Base-by-base conservation (phyloP, 2,329 filamentous ascomycete genomes). In the Rutstroemia sp. region DNA sequence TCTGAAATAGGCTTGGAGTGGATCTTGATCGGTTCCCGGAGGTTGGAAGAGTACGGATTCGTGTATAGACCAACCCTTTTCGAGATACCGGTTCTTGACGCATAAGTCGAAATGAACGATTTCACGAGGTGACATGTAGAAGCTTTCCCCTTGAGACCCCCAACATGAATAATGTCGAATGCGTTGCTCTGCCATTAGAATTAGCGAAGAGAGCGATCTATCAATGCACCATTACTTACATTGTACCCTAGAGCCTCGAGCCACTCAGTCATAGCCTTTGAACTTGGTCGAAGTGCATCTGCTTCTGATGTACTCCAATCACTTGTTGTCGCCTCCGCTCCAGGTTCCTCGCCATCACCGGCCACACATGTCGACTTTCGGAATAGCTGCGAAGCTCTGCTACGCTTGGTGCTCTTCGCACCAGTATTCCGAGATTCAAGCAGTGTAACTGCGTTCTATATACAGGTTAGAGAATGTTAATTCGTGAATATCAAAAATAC, bases 141-240 rank as follows among this genome's bases (percentile, higher is more conserved):
- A 30, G 85, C 86, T 68, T 89, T 89, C 5, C 86, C 86, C 68
- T 88, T 89, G 18, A 84, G 88, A 16, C 86, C 86, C 18, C 84
- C 79, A 34, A 89, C 78, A 70, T 88, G 85, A 46, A 89, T 68
- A 19, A 87, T 75, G 1, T 47, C 16, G 12, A 56, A 49, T 7
- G 52, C 41, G 21, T 39, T 47, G n/a, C 52, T 21, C 54, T 56
- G 3, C 8, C 10, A 27, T 0, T 5, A 51, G 19, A 4, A 19
- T 52, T 8, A 56, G 54, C 16, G 14, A 2, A n/a, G 12, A 10
- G 18, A 12, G 41, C 16, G 25, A 18, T 1, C 2, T 14, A 47
- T 34, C 10, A 12, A 6, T 7, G 21, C 3, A 9, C 5, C 14
- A 23, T 4, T 5, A 18, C 46, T 16, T 46, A 56, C 54, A 5